phyloP scores from a whole-genome alignment of 495 filamentous ascomycete species.

The Talaromyces wortmannii region DNA sequence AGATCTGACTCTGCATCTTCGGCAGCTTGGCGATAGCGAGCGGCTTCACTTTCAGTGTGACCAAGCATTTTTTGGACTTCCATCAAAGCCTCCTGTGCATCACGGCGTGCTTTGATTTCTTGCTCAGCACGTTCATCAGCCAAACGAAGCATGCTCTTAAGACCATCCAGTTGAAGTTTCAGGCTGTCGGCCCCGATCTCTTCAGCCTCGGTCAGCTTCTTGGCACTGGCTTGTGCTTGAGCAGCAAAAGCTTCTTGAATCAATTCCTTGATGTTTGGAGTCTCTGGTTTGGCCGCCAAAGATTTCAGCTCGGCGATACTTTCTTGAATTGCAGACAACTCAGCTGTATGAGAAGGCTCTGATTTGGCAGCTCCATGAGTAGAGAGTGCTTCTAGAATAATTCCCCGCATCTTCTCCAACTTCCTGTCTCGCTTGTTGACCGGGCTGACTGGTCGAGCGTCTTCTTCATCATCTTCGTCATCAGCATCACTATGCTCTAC shows the following conservation, averaged over 20 bases:
- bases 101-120: constrained; percentile 58
- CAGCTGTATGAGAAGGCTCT: constrained; percentile 23
- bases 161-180: constrained; percentile 45
- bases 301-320: constrained; percentile 53
- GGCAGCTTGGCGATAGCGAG: constrained; percentile 60
- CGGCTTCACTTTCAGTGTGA: constrained; percentile 65
- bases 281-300: constrained; percentile 12
- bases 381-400: constrained; percentile 72
- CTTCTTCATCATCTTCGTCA: constrained; percentile 71
- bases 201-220: constrained; percentile 37
- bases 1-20: constrained; percentile 57
- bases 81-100: constrained; percentile 64
- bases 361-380: constrained; percentile 37
- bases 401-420: constrained; percentile 73
- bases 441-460: constrained; percentile 48
- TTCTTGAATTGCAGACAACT: constrained; percentile 47
- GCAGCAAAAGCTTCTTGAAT: constrained; percentile 13
- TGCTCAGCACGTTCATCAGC: constrained; percentile 45
- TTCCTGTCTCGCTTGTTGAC: constrained; percentile 65
- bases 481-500: constrained; percentile 83
- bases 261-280: constrained; percentile 10
- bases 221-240: constrained; percentile 29
- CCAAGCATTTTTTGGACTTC: constrained; percentile 65
- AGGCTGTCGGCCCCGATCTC: constrained; percentile 42
- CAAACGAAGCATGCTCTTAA: constrained; percentile 46